phyloP scores from a whole-genome alignment of 495 filamentous ascomycete genomes.

The Daldinia childiae region DNA sequence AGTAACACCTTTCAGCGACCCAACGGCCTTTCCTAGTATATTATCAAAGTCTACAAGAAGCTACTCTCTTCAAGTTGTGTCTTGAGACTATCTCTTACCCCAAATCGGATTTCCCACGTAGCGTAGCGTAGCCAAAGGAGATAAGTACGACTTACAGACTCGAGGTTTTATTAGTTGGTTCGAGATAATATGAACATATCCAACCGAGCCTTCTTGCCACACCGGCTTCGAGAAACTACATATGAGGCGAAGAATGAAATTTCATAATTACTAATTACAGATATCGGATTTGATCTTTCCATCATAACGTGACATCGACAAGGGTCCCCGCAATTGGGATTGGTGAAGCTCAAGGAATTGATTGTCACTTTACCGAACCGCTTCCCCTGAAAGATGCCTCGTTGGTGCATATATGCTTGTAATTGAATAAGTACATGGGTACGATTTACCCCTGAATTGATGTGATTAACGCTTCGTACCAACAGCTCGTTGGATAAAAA shows the following conservation, averaged over 20 bases:
- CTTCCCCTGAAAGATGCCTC: background rate
- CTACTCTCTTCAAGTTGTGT: background rate
- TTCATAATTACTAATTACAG: conserved; percentile 3
- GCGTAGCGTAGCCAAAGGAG: background rate
- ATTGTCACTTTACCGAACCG: conserved; percentile 1
- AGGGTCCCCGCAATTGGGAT: conserved; percentile 38
- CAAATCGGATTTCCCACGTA: background rate
- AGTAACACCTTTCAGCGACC: background rate
- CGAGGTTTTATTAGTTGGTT: background rate
- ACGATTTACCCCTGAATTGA: background rate
- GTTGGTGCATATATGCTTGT: conserved; percentile 10
- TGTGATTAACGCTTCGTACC: background rate
- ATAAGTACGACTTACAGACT: conserved; percentile 22
- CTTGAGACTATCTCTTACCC: background rate
- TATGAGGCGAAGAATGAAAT: conserved; percentile 2
- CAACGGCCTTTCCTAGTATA: background rate
- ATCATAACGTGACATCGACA: conserved; percentile 42
- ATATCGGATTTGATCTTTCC: conserved; percentile 22
- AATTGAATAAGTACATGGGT: background rate
- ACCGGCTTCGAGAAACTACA: background rate
- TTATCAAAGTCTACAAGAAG: background rate
- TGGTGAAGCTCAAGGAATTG: conserved; percentile 25
- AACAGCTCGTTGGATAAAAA: background rate
- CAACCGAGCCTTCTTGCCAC: background rate
- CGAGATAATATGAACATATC: background rate